Base-by-base conservation (phyloP, 345 rosid genomes). In the Raphanus raphanistrum region DNA sequence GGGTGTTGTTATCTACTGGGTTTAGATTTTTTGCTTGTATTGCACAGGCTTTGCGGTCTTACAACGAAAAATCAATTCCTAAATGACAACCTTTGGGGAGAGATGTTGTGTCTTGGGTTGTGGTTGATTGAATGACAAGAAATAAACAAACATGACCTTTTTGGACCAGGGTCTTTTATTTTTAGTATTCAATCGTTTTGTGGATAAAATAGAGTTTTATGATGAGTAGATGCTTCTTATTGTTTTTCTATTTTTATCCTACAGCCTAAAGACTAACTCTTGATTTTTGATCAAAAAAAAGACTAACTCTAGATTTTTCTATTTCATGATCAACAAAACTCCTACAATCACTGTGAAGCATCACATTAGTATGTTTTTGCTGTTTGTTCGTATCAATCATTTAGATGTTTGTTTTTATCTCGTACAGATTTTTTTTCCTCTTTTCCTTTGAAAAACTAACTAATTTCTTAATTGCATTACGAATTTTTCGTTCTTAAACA, bases 91-190 rank as follows among this genome's bases (percentile, higher is more conserved):
- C 9, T 60, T 66, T 72, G 28, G 67, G 36, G 67, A 50, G 52
- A 36, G 41, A 59, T 75, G 68, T 64, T 77, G 9, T 27, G 66
- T 57, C 41, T 29, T 62, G 71, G 75, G 80, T 13, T 52, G 43
- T 35, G 64, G 45, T 70, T 70, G 75, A 5, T 71, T 71, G 60
- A 2, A 55, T 57, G 26, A 71, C 75, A 77, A 63, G 75, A 77
- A 65, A 71, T 5, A 60, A 33, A 16, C n/a, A 68, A 15, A 62
- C 8, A 6, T 26, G 21, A 61, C 8, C 69, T 45, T 68, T 32
- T 13, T 9, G 69, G 63, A 28, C 27, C 13, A 15, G 16, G 6
- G 36, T 54, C 58, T 61, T 21, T 71, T 77, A 77, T 71, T 55
- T 69, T 71, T 57, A 64, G 80, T 55, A 17, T 70, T 36, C 32